phyloP scores from a whole-genome alignment of 352 stramenopile genomes.

The Globisporangium spiculum region DNA sequence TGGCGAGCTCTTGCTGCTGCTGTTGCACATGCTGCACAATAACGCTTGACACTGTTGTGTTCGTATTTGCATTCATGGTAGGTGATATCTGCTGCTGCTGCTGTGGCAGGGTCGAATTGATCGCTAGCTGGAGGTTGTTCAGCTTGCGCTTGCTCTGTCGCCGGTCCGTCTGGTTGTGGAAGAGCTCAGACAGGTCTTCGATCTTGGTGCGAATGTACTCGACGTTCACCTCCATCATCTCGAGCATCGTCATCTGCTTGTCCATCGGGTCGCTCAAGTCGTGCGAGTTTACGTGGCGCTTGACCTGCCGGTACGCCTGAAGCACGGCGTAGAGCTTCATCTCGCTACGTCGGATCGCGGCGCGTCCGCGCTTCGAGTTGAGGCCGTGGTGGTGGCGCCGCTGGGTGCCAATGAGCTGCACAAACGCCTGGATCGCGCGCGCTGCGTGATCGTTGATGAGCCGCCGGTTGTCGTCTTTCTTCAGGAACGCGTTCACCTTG shows the following conservation, averaged over 20 bases:
- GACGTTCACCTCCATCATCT: conserved; percentile 86
- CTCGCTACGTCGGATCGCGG: conserved; percentile 29
- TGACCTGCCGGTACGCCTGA: conserved; percentile 50
- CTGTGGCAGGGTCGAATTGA: not conserved
- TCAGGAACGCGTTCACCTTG: conserved; percentile 80
- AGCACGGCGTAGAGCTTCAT: conserved; percentile 62
- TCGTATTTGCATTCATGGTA: not conserved
- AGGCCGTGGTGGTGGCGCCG: conserved; percentile 24
- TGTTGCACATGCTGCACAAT: conserved; percentile 10
- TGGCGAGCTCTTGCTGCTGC: conserved; percentile 9
- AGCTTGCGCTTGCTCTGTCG: conserved; percentile 17
- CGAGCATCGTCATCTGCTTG: conserved; percentile 82
- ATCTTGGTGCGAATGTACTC: conserved; percentile 82
- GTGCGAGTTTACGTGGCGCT: conserved; percentile 57
- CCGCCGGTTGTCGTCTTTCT: conserved; percentile 62
- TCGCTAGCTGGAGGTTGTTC: conserved; percentile 17
- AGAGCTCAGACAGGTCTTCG: conserved; percentile 56
- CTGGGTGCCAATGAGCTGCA: conserved; percentile 51
- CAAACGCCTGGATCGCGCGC: conserved; percentile 55
- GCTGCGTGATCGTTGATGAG: conserved; percentile 62
- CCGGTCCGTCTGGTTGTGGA: conserved; percentile 33
- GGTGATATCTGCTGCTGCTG: not conserved
- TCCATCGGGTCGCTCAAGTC: conserved; percentile 76
- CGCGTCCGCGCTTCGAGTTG: conserved; percentile 13
- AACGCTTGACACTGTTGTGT: not conserved